phyloP scores from a whole-genome alignment of 371 early-diverging fungal genomes.

The Mortierella sp. region DNA sequence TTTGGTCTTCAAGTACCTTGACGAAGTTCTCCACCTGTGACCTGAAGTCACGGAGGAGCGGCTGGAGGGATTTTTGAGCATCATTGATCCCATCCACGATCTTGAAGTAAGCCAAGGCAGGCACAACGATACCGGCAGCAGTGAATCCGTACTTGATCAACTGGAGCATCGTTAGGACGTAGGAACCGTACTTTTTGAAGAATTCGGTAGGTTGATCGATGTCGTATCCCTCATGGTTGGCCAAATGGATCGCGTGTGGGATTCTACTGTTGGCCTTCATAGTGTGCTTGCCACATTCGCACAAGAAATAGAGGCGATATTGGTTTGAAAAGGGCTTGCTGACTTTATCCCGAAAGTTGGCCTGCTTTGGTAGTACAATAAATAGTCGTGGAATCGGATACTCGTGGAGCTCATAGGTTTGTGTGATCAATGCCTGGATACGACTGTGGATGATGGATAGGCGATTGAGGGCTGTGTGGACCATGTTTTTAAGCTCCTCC shows the following conservation, averaged over 20 bases:
- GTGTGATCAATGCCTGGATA: slow-evolving; percentile 11
- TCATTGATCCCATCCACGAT: not conserved
- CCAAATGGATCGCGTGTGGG: slow-evolving; percentile 1
- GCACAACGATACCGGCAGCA: slow-evolving; percentile 4
- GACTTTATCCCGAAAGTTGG: not conserved
- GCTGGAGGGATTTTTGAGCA: not conserved
- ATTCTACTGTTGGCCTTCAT: not conserved
- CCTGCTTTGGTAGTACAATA: slow-evolving; percentile 11
- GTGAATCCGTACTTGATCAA: slow-evolving; percentile 12
- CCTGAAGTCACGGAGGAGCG: not conserved
- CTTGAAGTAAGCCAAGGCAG: not conserved
- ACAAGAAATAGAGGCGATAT: slow-evolving; percentile 22
- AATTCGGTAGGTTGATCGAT: slow-evolving; percentile 6
- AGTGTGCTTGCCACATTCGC: slow-evolving; percentile 31
- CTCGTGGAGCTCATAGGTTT: slow-evolving; percentile 24
- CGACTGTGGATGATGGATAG: slow-evolving; percentile 9
- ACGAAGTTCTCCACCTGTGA: not conserved
- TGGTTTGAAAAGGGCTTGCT: not conserved
- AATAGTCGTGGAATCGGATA: slow-evolving; percentile 25
- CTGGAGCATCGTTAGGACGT: slow-evolving; percentile 9
- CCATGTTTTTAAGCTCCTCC: not conserved
- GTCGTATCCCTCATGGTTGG: slow-evolving; percentile 8
- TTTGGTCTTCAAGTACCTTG: not conserved
- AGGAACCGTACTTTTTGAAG: slow-evolving; percentile 9
- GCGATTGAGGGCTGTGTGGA: slow-evolving; percentile 10